Conservation (phyloP, 495 filamentous ascomycete species). For the Aspergillus hancockii region DNA sequence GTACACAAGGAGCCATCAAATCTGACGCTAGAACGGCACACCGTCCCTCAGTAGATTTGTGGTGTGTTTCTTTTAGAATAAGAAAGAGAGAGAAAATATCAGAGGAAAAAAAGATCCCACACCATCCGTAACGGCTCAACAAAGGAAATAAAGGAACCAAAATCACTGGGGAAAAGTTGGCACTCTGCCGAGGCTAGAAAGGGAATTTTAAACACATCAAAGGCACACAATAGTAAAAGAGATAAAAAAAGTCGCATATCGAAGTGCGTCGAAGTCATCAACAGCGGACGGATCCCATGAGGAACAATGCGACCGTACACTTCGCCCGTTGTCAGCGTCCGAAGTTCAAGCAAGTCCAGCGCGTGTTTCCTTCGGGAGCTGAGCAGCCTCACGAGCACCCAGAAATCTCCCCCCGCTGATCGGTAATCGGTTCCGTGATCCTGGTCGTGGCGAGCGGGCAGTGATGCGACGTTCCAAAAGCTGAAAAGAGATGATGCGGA, state of each 20-base stretch:
- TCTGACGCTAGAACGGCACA: neutral
- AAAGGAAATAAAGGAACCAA: conserved; percentile 32
- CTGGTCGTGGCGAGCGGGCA: neutral
- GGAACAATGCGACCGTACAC: neutral
- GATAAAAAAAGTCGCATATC: conserved; percentile 17
- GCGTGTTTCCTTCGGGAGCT: conserved; percentile 34
- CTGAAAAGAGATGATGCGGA: conserved; percentile 16
- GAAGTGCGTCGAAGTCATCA: conserved; percentile 33
- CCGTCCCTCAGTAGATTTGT: neutral
- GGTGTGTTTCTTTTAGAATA: neutral
- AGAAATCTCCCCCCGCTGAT: conserved; percentile 14
- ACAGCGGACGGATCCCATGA: conserved; percentile 16
- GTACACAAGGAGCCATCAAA: neutral
- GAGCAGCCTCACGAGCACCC: conserved; percentile 23
- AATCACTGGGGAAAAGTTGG: conserved; percentile 15
- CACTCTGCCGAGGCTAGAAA: neutral
- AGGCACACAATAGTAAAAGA: conserved; percentile 40
- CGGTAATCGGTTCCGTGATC: neutral
- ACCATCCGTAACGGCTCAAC: conserved; percentile 22
- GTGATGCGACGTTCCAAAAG: neutral
- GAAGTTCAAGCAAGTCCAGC: conserved; percentile 48
- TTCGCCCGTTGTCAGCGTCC: conserved; percentile 15
- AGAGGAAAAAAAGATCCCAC: conserved; percentile 11
- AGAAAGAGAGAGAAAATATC: conserved; percentile 2
- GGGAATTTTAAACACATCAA: conserved; percentile 1